Evolutionary conservation across 2,329 filamentous ascomycete species (phyloP), one percentile per base, ranked within the genome.

Genomic region (Capronia coronata): DNA sequence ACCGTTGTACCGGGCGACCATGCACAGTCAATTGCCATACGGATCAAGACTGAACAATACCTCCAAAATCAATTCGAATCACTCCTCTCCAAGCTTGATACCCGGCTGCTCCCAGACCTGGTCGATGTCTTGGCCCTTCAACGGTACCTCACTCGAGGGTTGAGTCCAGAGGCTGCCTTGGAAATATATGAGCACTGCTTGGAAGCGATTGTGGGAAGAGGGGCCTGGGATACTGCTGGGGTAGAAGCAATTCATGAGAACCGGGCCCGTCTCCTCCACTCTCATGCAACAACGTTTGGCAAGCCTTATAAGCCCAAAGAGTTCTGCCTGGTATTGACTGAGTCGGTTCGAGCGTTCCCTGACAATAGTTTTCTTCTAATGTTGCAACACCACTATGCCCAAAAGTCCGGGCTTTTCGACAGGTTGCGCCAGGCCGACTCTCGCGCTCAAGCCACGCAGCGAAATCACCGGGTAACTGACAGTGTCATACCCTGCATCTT

Each of bases 341-440:
- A 72, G 1, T 85, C 83, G 54, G 71, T 93, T 18, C 59, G 61
- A 0, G 63, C 70, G 5, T 94, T 89, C 63, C 87, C 89, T 0
- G 72, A 74, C 42, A 96, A 95, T 68, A 86, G 81, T 1, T 74
- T 87, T 4, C 83, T 96, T 54, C 74, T 94, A 1, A 73, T 77
- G 1, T 69, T 93, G 0, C 84, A 84, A 56, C 77, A 82, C n/a
- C 86, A 83, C 73, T 82, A 86, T 54, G 83, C 91, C 63, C 74
- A 80, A 1, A 79, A 83, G 6, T 79, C 87, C 37, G 78, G 83
- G 19, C 76, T 93, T 46, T 79, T 88, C 54, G 86, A 94, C 59
- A 84, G 87, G 14, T 79, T 94, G 16, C 80, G 86, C n/a, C 73
- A 77, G 4, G 68, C 86, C 69, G 21, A 64, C 60, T 6, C 2